Conservation (phyloP, 2,329 filamentous ascomycete genomes). For the Aspergillus arachidicola region DNA sequence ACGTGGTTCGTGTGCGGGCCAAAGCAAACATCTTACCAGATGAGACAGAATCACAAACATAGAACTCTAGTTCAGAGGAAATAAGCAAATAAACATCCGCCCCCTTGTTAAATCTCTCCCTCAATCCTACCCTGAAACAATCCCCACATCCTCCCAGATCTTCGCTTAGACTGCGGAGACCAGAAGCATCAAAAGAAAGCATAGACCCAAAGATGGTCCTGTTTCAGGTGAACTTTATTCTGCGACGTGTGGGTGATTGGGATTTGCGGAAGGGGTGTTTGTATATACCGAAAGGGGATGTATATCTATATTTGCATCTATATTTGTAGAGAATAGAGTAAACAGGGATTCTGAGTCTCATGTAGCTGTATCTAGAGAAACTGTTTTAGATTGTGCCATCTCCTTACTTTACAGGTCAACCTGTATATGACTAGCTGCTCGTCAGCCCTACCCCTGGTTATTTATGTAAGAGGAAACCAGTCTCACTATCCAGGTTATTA, state of each 20-base stretch:
- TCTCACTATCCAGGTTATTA: background rate
- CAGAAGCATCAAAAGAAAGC: background rate
- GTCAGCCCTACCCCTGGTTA: background rate
- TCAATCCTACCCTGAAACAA: background rate
- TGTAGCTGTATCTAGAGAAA: no score
- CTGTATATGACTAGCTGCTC: background rate
- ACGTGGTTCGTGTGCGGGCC: background rate
- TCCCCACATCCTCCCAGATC: background rate
- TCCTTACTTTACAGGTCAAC: no score
- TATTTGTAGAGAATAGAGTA: no score
- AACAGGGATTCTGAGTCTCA: no score
- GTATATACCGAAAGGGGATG: no score
- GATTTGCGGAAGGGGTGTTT: background rate
- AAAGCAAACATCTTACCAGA: background rate
- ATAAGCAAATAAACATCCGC: no score
- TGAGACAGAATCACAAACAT: background rate
- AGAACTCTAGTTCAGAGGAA: no score
- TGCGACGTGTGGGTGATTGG: background rate
- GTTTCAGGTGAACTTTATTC: background rate
- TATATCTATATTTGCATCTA: no score
- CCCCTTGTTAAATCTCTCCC: no score
- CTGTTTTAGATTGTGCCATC: no score
- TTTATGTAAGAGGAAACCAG: background rate
- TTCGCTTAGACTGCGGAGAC: background rate
- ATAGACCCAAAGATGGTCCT: background rate